Conservation (phyloP, 2,329 filamentous ascomycete genomes). For the Cercospora beticola region DNA sequence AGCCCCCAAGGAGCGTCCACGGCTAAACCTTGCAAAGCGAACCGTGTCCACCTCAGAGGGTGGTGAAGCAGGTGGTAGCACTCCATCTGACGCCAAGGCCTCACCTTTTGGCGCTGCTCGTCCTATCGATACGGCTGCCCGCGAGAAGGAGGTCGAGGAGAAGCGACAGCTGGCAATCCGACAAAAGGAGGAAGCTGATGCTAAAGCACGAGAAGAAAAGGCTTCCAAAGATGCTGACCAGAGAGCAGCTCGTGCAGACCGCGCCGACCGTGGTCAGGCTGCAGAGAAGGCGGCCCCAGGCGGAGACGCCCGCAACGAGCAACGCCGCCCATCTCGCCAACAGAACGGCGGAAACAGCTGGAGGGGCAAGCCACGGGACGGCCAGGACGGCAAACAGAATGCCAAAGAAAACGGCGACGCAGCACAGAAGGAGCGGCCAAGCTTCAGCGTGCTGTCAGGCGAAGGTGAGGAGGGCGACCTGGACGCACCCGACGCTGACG, state of each 20-base stretch:
- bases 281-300: constrained; percentile 44
- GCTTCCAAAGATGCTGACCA: constrained; percentile 58
- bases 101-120: constrained; percentile 92
- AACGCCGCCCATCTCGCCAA: constrained; percentile 31
- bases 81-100: constrained; percentile 67
- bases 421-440: constrained; percentile 34
- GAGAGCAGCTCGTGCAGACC: constrained; percentile 50
- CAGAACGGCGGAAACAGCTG: constrained; percentile 24
- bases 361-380: constrained; percentile 32
- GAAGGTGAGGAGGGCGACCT: constrained; percentile 45
- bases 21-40: constrained; percentile 83
- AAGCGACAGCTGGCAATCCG: constrained; percentile 71
- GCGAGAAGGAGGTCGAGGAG: constrained; percentile 87
- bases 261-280: constrained; percentile 36
- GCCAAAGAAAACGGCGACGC: constrained; percentile 39
- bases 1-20: constrained; percentile 67
- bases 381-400: constrained; percentile 32
- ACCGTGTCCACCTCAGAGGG: constrained; percentile 76
- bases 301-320: constrained; percentile 39
- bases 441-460: constrained; percentile 49
- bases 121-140: constrained; percentile 88
- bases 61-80: constrained; percentile 41
- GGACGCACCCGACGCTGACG: constrained; percentile 47
- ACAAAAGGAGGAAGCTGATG: constrained; percentile 83
- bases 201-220: constrained; percentile 75